A percentile compares a stretch with the other conserved stretches of the same genome.
These are phyloP conservation scores for Pleurotus giganteus DNA, from an alignment of 768 basidiomycete genomes.

Conservation along the genomic window DNA sequence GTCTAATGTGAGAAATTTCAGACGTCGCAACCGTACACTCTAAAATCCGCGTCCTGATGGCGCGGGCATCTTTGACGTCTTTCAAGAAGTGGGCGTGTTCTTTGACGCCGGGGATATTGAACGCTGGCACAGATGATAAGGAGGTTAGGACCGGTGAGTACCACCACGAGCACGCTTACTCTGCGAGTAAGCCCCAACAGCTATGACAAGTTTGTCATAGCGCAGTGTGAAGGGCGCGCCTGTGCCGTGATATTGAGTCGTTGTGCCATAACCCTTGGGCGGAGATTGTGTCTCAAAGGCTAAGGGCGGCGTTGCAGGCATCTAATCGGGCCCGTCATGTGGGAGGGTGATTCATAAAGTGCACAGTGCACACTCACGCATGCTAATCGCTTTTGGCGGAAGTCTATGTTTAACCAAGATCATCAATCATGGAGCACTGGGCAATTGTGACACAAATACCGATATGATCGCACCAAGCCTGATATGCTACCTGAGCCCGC, in stretches of 20 bases:
- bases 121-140: slow-evolving; percentile 38
- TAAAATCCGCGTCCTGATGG: slow-evolving; percentile 69
- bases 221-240: slow-evolving; percentile 50
- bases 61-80: slow-evolving; percentile 72
- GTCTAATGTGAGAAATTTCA: not conserved
- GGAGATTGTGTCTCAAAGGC: slow-evolving; percentile 23
- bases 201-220: slow-evolving; percentile 83
- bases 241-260: slow-evolving; percentile 16
- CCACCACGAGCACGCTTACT: slow-evolving; percentile 41
- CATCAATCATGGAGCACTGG: not conserved
- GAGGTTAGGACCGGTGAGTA: not conserved
- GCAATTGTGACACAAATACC: slow-evolving; percentile 31
- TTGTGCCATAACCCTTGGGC: slow-evolving; percentile 11
- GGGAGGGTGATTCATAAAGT: not conserved
- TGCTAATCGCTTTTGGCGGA: slow-evolving; percentile 53
- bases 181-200: slow-evolving; percentile 84
- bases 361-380: slow-evolving; percentile 43
- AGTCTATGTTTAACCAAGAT: slow-evolving; percentile 38
- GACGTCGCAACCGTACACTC: slow-evolving; percentile 46
- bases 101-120: slow-evolving; percentile 74
- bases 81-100: slow-evolving; percentile 82
- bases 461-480: slow-evolving; percentile 76
- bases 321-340: slow-evolving; percentile 31
- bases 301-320: slow-evolving; percentile 57
- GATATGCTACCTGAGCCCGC: slow-evolving; percentile 50